Base-by-base conservation (phyloP, 441 rosid genomes). In the Populus hybrid region DNA sequence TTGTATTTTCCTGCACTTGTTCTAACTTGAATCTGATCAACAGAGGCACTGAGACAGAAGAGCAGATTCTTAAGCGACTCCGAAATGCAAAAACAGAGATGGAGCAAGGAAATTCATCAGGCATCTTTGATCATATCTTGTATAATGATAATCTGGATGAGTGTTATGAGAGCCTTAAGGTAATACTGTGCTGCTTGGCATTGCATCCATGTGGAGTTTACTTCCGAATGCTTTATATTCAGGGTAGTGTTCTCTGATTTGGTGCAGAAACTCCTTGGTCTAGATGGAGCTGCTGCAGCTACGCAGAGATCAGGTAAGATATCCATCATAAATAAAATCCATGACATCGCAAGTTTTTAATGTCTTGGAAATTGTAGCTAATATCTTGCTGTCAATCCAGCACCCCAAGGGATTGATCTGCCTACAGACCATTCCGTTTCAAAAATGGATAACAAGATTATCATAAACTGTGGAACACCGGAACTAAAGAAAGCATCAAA, bases 1-100 rank as follows among this genome's bases (percentile, higher is more conserved):
- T 30, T 40, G 35, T 76, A 38, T 74, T 67, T 69, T 74, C 54
- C 35, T 63, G 28, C 14, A 21, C 34, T 30, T 21, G 76, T 69
- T 81, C 69, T 64, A 77, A 59, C 69, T 70, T 42, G 64, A 79
- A 30, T 71, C 10, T 42, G 76, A n/a, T 72, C 64, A 79, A 82
- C 87, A 95, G 99, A 83, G 92, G 95, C 34, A 95, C 99, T 0
- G 99, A 95, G 84, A 84, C 94, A 72, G 95, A 93, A 85, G 98
- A 86, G 57, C 98, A 95, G 83, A 84, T 95, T 38, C 86, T 80
- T 30, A 91, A 91, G 83, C 91, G 98, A 72, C 93, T 95, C 16
- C 69, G 75, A 74, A 95, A 92, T 71, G 99, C 99, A 40, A 24
- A 81, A 73, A 88, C 86, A 21, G 98, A 95, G 86, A 92, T 95